Conservation (phyloP, 441 rosid genomes). For the Adansonia grandidieri region DNA sequence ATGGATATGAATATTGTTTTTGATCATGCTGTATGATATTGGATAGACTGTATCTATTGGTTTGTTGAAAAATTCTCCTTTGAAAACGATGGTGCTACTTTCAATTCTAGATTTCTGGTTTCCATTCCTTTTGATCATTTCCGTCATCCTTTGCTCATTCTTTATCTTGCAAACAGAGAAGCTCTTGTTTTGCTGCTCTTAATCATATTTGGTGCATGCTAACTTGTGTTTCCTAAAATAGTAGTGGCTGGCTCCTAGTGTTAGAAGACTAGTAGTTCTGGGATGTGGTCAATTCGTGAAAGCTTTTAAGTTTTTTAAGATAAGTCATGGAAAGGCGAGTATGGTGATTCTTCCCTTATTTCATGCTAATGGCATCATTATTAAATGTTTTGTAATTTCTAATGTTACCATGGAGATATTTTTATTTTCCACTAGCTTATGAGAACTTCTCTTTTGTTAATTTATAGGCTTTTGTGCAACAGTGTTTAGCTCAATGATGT, state of each 20-base stretch:
- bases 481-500: constrained; percentile 2
- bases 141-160: neutral
- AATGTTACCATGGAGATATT: neutral
- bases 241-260: neutral
- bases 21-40: neutral
- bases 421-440: constrained; percentile 1
- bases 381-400: constrained; percentile 8
- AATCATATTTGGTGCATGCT: neutral
- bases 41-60: constrained; percentile 8
- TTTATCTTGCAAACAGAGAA: constrained; percentile 16
- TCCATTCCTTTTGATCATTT: neutral
- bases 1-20: constrained; percentile 14
- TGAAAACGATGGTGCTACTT: neutral
- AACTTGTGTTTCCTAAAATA: neutral
- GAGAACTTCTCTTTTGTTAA: neutral
- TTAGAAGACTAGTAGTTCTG: neutral
- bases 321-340: constrained; percentile 4
- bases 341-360: neutral
- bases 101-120: neutral
- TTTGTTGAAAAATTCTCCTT: constrained; percentile 9
- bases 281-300: neutral
- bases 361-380: constrained; percentile 17
- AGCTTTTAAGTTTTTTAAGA: neutral
- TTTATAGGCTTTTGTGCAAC: neutral
- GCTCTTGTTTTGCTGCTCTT: neutral